Percentiles rank a stretch among this genome's conserved stretches.
These are phyloP conservation scores for Batkoa obscura DNA, from an alignment of 371 early-diverging fungal genomes.

Conservation along the genomic window DNA sequence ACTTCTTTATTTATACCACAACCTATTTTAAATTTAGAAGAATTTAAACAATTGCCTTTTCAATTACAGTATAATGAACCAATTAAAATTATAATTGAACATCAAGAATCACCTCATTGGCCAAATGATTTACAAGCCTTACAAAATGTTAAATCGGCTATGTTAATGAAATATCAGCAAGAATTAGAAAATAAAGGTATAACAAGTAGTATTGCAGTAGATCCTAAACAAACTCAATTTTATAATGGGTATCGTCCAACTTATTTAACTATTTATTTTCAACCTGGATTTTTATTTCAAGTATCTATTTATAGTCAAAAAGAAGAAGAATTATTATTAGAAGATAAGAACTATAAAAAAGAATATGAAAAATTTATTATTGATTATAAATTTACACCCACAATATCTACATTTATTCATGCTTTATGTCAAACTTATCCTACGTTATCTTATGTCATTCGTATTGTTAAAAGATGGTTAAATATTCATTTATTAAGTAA, in stretches of 20 bases:
- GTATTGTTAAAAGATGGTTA: slow-evolving; percentile 76
- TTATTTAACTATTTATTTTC: too few relatives aligned
- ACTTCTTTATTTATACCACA: slow-evolving; percentile 59
- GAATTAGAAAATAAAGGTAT: slow-evolving; percentile 13
- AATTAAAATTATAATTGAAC: slow-evolving; percentile 58
- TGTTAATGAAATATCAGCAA: slow-evolving; percentile 46
- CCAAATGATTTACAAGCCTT: slow-evolving; percentile 73
- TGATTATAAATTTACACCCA: too few relatives aligned
- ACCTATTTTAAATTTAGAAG: slow-evolving; percentile 26
- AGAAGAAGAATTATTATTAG: too few relatives aligned
- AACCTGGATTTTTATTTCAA: too few relatives aligned
- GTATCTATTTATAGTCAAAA: too few relatives aligned
- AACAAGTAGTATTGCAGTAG: too few relatives aligned
- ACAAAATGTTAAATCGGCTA: slow-evolving; percentile 78
- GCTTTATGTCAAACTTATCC: slow-evolving; percentile 45
- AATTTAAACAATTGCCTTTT: slow-evolving; percentile 17
- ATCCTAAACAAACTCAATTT: too few relatives aligned
- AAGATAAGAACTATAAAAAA: too few relatives aligned
- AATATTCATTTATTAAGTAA: slow-evolving; percentile 44
- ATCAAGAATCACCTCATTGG: slow-evolving; percentile 71
- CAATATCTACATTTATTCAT: slow-evolving; percentile 28
- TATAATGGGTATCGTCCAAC: too few relatives aligned
- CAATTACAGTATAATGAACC: slow-evolving; percentile 45
- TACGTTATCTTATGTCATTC: slow-evolving; percentile 43
- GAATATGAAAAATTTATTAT: too few relatives aligned